Evolutionary conservation across 192 early-diverging fungal genomes (phyloP).

Genomic region (Thoreauomyces humboldtii): DNA sequence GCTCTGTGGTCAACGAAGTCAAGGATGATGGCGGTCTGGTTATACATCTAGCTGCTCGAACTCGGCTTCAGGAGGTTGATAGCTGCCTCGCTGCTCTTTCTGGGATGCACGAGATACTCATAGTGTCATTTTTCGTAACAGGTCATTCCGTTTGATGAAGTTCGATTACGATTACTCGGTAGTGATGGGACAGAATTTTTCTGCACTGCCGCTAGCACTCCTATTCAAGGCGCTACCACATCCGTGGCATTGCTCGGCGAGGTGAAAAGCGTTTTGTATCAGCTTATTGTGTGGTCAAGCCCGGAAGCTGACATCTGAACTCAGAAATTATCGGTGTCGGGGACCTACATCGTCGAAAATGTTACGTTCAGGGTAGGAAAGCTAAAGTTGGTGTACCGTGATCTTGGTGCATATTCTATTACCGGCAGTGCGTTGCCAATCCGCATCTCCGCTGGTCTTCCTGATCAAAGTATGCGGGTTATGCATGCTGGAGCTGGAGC

Average conservation of each 20-base stretch:
- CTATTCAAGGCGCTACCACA: not conserved
- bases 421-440: conserved; percentile 29
- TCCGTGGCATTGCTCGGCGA: not conserved
- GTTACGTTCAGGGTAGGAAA: conserved; percentile 58
- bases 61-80: conserved; percentile 55
- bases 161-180: conserved; percentile 19
- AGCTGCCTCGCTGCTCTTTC: conserved; percentile 34
- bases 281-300: not conserved
- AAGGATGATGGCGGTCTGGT: conserved; percentile 53
- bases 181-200: conserved; percentile 38
- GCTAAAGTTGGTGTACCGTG: conserved; percentile 28
- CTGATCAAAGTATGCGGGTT: conserved; percentile 31
- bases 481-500: not conserved
- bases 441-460: conserved; percentile 7
- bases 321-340: conserved; percentile 45
- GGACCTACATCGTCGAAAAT: conserved; percentile 57
- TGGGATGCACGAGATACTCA: too few relatives aligned
- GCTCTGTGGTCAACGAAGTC: conserved; percentile 57
- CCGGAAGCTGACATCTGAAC: not conserved
- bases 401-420: conserved; percentile 38
- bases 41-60: conserved; percentile 53
- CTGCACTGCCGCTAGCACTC: conserved; percentile 31
- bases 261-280: conserved; percentile 2
- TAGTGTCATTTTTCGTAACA: too few relatives aligned
- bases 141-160: conserved; percentile 27